Percentiles rank a stretch among this genome's conserved stretches.
phyloP scores from a whole-genome alignment of 148 eudicot species.

The Suaeda aralocaspica region DNA sequence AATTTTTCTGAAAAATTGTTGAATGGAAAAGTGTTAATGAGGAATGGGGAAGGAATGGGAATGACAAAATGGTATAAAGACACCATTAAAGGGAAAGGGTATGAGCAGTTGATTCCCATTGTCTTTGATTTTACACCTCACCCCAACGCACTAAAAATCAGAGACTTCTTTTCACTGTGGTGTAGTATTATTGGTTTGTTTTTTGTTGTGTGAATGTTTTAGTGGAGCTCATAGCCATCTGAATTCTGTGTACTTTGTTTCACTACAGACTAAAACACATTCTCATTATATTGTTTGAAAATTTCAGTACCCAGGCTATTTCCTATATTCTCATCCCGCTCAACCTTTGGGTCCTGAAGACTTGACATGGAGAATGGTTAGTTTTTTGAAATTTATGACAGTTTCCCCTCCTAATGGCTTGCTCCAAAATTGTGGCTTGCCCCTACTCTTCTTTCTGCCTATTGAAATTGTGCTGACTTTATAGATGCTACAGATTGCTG shows the following conservation, averaged over 20 bases:
- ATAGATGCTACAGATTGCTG: constrained; percentile 62
- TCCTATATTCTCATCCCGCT: constrained; percentile 90
- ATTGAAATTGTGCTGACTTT: constrained; percentile 5
- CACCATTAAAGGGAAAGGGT: no score
- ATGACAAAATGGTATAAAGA: no score
- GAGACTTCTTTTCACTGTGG: constrained; percentile 1
- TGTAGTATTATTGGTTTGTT: background rate
- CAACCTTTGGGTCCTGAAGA: constrained; percentile 95
- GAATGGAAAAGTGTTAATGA: no score
- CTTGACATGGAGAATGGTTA: constrained; percentile 95
- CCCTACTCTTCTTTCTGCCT: no score
- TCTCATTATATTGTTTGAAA: background rate
- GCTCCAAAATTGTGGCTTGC: no score
- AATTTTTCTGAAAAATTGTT: no score
- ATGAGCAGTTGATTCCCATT: no score
- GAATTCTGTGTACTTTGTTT: background rate
- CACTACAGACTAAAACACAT: background rate
- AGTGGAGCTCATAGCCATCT: background rate
- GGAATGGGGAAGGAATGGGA: no score
- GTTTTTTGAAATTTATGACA: constrained; percentile 14
- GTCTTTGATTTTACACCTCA: no score
- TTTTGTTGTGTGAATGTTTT: no score
- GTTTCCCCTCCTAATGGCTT: no score
- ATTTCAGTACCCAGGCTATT: constrained; percentile 84
- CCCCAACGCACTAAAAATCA: no score